A percentile compares a stretch with the other conserved stretches of the same genome.
Conservation (phyloP, 2,329 filamentous ascomycete genomes). For the Bipolaris oryzae region DNA sequence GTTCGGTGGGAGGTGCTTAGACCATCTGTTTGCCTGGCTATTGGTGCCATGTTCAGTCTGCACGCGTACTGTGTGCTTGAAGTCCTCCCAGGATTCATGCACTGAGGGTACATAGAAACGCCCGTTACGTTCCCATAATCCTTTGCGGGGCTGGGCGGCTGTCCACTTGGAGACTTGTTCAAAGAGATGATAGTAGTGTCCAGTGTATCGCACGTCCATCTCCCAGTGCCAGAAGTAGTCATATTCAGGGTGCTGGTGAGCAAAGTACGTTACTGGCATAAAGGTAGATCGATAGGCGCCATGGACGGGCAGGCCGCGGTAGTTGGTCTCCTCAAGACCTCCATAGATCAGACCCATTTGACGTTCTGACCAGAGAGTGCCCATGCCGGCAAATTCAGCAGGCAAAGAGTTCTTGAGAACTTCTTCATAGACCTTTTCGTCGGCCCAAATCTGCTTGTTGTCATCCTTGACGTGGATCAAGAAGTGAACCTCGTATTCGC, state of each 20-base stretch:
- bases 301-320: slow-evolving; percentile 69
- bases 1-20: slow-evolving; percentile 48
- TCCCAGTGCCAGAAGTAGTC: slow-evolving; percentile 96
- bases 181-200: slow-evolving; percentile 84
- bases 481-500: slow-evolving; percentile 83
- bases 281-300: slow-evolving; percentile 76
- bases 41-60: slow-evolving; percentile 63
- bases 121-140: slow-evolving; percentile 78
- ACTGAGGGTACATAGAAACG: slow-evolving; percentile 77
- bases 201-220: slow-evolving; percentile 89
- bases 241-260: slow-evolving; percentile 84
- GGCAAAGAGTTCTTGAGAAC: slow-evolving; percentile 61
- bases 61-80: slow-evolving; percentile 67
- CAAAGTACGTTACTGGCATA: slow-evolving; percentile 95
- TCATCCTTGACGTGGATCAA: slow-evolving; percentile 84
- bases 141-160: slow-evolving; percentile 68
- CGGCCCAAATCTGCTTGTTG: slow-evolving; percentile 79
- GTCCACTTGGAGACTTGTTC: slow-evolving; percentile 71
- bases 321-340: slow-evolving; percentile 56
- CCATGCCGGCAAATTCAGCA: slow-evolving; percentile 58
- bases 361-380: slow-evolving; percentile 59
- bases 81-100: slow-evolving; percentile 75
- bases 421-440: slow-evolving; percentile 72
- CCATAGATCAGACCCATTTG: slow-evolving; percentile 63
- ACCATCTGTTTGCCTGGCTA: slow-evolving; percentile 53